Conservation (phyloP, 139 green algal genomes). For the Chlorella sorokiniana region DNA sequence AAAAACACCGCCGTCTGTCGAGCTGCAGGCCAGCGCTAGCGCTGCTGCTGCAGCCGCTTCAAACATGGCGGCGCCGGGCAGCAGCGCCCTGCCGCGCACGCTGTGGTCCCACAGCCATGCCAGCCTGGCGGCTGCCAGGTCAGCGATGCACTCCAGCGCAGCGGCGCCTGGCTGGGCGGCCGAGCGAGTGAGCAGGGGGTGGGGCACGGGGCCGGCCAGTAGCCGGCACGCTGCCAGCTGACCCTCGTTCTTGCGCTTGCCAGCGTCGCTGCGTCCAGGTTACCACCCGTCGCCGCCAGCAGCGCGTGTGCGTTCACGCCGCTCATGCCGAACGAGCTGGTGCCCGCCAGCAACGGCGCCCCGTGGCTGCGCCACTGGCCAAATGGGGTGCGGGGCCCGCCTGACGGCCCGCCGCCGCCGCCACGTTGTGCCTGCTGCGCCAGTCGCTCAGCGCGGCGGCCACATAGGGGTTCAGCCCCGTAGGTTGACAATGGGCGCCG, state of each 20-base stretch:
- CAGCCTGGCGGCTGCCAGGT: conserved; percentile 17
- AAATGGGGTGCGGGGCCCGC: neutral
- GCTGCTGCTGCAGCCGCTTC: neutral
- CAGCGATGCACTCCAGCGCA: neutral
- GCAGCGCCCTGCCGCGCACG: conserved; percentile 48
- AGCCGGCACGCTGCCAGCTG: neutral
- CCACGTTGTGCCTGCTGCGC: neutral
- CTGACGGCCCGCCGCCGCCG: conserved; percentile 12
- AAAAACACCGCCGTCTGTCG: neutral
- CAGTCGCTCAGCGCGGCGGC: conserved; percentile 6
- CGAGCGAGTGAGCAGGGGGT: neutral
- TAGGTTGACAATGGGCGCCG: conserved; percentile 64
- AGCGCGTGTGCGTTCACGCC: conserved; percentile 53
- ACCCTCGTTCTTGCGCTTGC: neutral
- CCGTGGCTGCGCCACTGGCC: neutral
- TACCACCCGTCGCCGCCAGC: neutral
- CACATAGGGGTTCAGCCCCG: conserved; percentile 72
- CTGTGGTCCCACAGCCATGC: conserved; percentile 63
- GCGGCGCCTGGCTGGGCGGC: neutral
- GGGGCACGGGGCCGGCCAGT: conserved; percentile 1
- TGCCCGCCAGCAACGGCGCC: neutral
- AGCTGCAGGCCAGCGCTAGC: neutral
- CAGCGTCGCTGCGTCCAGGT: neutral
- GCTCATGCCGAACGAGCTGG: conserved; percentile 51
- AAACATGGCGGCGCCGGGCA: conserved; percentile 29